phyloP scores from a whole-genome alignment of 495 filamentous ascomycete genomes.

The Hypoxylon rickii region DNA sequence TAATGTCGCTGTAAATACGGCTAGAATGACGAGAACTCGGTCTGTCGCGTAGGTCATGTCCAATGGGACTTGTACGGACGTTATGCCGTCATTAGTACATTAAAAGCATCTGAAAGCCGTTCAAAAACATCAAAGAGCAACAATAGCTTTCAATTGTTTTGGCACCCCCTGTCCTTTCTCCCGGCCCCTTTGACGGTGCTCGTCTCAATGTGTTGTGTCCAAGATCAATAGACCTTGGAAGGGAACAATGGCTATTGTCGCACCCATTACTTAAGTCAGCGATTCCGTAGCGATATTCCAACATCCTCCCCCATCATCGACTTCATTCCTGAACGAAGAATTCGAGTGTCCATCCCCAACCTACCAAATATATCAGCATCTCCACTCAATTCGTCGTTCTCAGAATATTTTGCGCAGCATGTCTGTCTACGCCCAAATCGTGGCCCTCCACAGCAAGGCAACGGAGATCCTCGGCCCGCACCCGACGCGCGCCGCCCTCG shows the following conservation, averaged over 20 bases:
- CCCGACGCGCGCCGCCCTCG: slow-evolving; percentile 10
- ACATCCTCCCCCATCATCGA: no score
- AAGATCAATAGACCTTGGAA: background rate
- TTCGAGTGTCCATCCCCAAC: background rate
- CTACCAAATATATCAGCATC: background rate
- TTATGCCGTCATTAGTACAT: background rate
- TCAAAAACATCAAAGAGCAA: no score
- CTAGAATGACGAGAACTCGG: no score
- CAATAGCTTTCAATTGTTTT: background rate
- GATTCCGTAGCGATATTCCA: background rate
- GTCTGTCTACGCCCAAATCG: slow-evolving; percentile 5
- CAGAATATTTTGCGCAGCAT: slow-evolving; percentile 1
- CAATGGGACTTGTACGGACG: no score
- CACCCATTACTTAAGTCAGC: no score
- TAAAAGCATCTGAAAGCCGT: no score
- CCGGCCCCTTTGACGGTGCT: no score
- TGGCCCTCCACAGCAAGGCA: slow-evolving; percentile 1
- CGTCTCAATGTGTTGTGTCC: background rate
- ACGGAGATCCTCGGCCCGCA: background rate
- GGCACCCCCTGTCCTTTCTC: no score
- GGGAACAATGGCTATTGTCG: background rate
- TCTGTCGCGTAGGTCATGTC: no score
- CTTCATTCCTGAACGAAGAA: no score
- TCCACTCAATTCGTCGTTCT: background rate
- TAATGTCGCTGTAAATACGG: no score